Evolutionary conservation across 257 asterid species (phyloP).

Genomic region (Solanum piurae): DNA sequence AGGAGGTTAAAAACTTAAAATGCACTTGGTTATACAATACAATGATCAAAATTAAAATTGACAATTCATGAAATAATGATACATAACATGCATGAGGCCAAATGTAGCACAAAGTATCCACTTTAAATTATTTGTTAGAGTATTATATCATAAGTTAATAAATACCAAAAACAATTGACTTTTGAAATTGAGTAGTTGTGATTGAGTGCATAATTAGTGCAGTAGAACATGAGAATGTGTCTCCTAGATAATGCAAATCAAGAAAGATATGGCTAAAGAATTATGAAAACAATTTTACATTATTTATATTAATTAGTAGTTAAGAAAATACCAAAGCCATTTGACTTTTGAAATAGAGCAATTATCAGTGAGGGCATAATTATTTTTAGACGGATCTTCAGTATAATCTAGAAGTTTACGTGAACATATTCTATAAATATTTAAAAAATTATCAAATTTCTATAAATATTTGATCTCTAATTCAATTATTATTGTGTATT

Average conservation of each 20-base stretch:
- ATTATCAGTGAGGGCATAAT: background rate
- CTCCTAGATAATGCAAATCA: background rate
- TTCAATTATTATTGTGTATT: background rate
- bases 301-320: background rate
- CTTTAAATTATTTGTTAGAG: background rate
- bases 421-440: too few relatives aligned
- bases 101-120: background rate
- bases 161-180: background rate
- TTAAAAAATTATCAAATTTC: background rate
- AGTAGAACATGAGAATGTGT: slow-evolving; percentile 1
- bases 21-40: background rate
- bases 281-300: background rate
- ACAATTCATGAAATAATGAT: background rate
- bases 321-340: background rate
- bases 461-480: background rate
- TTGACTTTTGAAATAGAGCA: background rate
- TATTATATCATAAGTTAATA: background rate
- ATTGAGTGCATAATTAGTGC: background rate
- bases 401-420: background rate
- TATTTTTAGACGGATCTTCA: background rate
- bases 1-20: background rate
- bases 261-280: background rate
- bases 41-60: background rate
- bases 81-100: background rate
- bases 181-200: background rate